Evolutionary conservation across 2,329 filamentous ascomycete genomes (phyloP).

Genomic region (Cadophora malorum): DNA sequence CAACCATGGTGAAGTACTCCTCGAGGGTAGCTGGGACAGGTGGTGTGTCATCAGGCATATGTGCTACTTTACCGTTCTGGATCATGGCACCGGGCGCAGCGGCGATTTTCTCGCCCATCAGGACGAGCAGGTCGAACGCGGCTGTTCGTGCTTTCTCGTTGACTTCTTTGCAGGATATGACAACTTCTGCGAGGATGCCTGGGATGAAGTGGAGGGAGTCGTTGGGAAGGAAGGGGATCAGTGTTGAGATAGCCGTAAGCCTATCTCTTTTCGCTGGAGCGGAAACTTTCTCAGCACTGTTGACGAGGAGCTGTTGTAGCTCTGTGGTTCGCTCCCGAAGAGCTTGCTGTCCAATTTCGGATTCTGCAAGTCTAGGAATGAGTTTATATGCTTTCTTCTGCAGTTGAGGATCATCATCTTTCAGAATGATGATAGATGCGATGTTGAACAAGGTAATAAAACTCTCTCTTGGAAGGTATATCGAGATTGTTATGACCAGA

Average conservation of each 20-base stretch:
- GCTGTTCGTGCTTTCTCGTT: constrained; percentile 92
- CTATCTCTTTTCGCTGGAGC: constrained; percentile 87
- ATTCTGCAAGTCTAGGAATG: constrained; percentile 87
- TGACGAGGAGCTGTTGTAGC: constrained; percentile 80
- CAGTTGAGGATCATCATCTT: constrained; percentile 83
- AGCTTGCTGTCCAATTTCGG: constrained; percentile 76
- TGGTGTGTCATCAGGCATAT: constrained; percentile 84
- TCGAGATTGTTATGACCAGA: constrained; percentile 92
- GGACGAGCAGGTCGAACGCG: constrained; percentile 88
- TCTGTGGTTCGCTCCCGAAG: constrained; percentile 77
- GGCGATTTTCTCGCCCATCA: constrained; percentile 83
- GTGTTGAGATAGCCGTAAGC: constrained; percentile 78
- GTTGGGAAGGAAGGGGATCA: constrained; percentile 79
- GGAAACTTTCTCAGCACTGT: constrained; percentile 83
- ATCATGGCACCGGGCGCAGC: constrained; percentile 73
- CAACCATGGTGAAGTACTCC: constrained; percentile 98
- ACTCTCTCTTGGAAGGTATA: constrained; percentile 87
- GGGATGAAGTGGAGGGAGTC: constrained; percentile 92
- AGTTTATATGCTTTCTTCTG: constrained; percentile 99
- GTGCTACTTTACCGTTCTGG: constrained; percentile 82
- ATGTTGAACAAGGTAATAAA: constrained; percentile 87
- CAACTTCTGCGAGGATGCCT: constrained; percentile 87
- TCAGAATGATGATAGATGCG: constrained; percentile 80
- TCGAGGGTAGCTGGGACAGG: constrained; percentile 82
- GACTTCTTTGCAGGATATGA: constrained; percentile 96